Evolutionary conservation across 176 grass and related monocot species (phyloP).

Genomic region (Rhynchospora tenuis): DNA sequence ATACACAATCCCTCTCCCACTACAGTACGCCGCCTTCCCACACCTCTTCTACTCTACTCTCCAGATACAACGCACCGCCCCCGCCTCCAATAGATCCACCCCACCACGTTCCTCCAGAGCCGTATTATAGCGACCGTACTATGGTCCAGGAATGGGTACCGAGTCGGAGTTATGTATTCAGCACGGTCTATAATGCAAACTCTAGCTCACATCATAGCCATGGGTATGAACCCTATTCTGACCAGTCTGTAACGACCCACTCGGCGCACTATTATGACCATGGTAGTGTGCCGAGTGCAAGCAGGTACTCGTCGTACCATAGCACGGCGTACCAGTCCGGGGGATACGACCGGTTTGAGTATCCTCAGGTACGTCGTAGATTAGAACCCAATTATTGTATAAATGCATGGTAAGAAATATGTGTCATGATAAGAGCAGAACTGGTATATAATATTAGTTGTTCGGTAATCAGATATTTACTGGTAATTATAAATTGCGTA

Average conservation of each 20-base stretch:
- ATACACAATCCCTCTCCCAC: background rate
- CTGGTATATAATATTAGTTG: background rate
- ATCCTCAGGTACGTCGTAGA: conserved; percentile 10
- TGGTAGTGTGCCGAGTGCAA: background rate
- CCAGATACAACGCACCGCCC: background rate
- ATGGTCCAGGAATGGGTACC: background rate
- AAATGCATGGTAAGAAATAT: background rate
- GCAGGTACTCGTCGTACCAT: background rate
- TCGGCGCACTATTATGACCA: background rate
- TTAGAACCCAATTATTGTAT: background rate
- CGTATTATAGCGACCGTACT: background rate
- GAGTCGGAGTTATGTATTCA: background rate
- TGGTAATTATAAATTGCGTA: too few relatives aligned
- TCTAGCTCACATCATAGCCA: background rate
- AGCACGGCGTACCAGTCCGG: background rate
- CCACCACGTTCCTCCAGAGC: background rate
- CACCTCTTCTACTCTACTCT: background rate
- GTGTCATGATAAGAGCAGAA: background rate
- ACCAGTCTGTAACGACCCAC: background rate
- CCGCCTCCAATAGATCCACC: background rate
- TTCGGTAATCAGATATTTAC: background rate
- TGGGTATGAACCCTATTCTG: background rate
- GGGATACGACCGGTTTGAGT: background rate
- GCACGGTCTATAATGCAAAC: background rate
- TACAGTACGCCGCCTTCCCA: background rate